Conservation (phyloP, 371 early-diverging fungal species). For the Actinomortierella wolfii region DNA sequence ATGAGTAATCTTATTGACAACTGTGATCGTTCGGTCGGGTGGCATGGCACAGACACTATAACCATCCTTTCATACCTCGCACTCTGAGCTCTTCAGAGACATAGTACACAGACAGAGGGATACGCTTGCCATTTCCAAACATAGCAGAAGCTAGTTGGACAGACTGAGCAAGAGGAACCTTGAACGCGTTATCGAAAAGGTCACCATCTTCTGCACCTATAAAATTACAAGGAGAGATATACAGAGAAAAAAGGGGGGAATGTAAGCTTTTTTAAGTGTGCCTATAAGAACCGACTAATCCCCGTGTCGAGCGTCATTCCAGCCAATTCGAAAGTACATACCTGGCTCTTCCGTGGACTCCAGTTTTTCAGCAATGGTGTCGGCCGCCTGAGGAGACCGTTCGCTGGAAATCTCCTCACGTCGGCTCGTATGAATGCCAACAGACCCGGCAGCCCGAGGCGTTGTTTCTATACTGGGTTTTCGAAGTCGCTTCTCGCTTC, state of each 20-base stretch:
- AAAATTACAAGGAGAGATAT: too few relatives aligned
- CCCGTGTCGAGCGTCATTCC: too few relatives aligned
- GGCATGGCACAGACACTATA: too few relatives aligned
- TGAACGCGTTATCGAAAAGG: slow-evolving; percentile 9
- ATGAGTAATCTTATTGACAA: too few relatives aligned
- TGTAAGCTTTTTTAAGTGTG: not conserved
- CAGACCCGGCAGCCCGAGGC: slow-evolving; percentile 11
- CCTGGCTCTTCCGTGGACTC: not conserved
- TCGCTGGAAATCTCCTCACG: slow-evolving; percentile 9
- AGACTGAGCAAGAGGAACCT: slow-evolving; percentile 15
- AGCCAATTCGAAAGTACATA: not conserved
- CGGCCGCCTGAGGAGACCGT: not conserved
- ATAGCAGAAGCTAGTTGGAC: slow-evolving; percentile 24
- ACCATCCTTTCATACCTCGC: too few relatives aligned
- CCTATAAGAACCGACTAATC: too few relatives aligned
- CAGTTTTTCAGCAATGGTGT: not conserved
- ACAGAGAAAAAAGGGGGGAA: not conserved
- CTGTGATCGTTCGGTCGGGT: too few relatives aligned
- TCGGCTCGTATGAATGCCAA: slow-evolving; percentile 2
- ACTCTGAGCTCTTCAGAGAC: slow-evolving; percentile 12
- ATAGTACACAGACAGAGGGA: slow-evolving; percentile 24
- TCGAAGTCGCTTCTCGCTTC: slow-evolving; percentile 5
- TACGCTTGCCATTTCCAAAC: slow-evolving; percentile 12
- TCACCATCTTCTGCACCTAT: not conserved
- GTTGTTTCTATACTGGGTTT: slow-evolving; percentile 13